Evolutionary conservation across 768 basidiomycete species (phyloP).

Genomic region (Obba rivulosa): DNA sequence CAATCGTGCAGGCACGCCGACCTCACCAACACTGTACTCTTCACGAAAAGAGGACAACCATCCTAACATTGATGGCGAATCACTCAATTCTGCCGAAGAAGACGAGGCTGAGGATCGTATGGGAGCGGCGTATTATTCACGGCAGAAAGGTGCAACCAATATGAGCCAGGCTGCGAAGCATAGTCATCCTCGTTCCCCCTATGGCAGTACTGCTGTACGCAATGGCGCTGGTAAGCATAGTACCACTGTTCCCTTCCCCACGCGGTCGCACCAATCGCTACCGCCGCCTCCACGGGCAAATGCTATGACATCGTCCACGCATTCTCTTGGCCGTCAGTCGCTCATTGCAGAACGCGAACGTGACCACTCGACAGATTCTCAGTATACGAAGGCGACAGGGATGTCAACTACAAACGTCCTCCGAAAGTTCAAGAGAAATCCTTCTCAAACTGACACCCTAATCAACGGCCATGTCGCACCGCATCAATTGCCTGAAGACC

Average conservation of each 20-base stretch:
- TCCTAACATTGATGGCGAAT: conserved; percentile 70
- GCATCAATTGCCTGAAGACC: conserved; percentile 80
- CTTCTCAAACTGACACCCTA: conserved; percentile 36
- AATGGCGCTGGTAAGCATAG: conserved; percentile 35
- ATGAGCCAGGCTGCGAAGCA: conserved; percentile 40
- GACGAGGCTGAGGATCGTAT: conserved; percentile 50
- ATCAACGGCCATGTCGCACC: conserved; percentile 56
- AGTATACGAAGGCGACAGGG: conserved; percentile 32
- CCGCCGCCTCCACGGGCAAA: conserved; percentile 58
- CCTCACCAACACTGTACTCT: conserved; percentile 20
- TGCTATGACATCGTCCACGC: conserved; percentile 55
- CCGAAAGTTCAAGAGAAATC: conserved; percentile 65
- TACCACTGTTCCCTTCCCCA: conserved; percentile 67
- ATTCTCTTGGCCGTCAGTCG: conserved; percentile 71
- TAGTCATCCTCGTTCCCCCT: conserved; percentile 74
- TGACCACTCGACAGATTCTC: conserved; percentile 24
- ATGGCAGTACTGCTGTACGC: conserved; percentile 46
- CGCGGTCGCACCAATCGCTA: conserved; percentile 74
- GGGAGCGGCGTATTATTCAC: conserved; percentile 35
- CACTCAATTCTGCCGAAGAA: conserved; percentile 68
- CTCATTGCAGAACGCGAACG: conserved; percentile 43
- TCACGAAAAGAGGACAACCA: conserved; percentile 45
- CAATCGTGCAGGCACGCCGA: conserved; percentile 43
- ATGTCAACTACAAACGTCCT: conserved; percentile 40
- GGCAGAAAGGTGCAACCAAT: conserved; percentile 19